phyloP scores from a whole-genome alignment of 2,329 filamentous ascomycete species.

The Tolypocladium album region DNA sequence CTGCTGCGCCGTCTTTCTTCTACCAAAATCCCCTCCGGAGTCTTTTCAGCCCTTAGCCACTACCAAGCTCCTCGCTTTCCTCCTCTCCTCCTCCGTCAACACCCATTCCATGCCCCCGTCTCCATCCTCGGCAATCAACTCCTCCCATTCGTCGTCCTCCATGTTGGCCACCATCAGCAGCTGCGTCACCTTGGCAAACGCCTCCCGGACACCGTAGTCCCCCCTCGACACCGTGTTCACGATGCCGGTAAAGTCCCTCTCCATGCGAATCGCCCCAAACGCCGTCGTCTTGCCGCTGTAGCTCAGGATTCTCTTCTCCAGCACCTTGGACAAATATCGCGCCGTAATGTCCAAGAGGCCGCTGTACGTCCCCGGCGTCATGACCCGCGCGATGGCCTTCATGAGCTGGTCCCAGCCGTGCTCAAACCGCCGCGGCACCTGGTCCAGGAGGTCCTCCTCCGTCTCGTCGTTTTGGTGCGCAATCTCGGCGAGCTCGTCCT shows the following conservation, averaged over 20 bases:
- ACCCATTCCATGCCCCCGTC: conserved; percentile 63
- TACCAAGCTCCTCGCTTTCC: conserved; percentile 60
- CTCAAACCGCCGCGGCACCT: conserved; percentile 72
- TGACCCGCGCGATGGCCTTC: conserved; percentile 70
- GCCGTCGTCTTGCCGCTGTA: conserved; percentile 72
- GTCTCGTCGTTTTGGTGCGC: conserved; percentile 43
- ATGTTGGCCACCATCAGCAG: conserved; percentile 82
- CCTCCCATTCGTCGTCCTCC: conserved; percentile 94
- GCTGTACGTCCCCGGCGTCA: conserved; percentile 68
- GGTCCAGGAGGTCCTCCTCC: conserved; percentile 46
- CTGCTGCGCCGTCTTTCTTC: background rate
- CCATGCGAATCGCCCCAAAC: conserved; percentile 71
- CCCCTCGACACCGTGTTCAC: conserved; percentile 57
- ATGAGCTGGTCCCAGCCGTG: conserved; percentile 79
- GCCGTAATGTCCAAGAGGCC: conserved; percentile 66
- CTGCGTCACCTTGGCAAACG: conserved; percentile 67
- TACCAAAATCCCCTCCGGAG: background rate
- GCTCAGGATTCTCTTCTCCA: conserved; percentile 81
- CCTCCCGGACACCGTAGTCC: conserved; percentile 67
- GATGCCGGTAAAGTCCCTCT: conserved; percentile 72
- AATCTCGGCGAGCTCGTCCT: conserved; percentile 48
- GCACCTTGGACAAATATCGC: conserved; percentile 60
- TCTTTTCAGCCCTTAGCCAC: conserved; percentile 25
- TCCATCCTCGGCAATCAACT: conserved; percentile 41
- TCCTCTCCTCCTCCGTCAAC: conserved; percentile 62